These are phyloP conservation scores for Coleophoma crateriformis DNA, from an alignment of 2,329 filamentous ascomycete genomes.

Conservation along the genomic window DNA sequence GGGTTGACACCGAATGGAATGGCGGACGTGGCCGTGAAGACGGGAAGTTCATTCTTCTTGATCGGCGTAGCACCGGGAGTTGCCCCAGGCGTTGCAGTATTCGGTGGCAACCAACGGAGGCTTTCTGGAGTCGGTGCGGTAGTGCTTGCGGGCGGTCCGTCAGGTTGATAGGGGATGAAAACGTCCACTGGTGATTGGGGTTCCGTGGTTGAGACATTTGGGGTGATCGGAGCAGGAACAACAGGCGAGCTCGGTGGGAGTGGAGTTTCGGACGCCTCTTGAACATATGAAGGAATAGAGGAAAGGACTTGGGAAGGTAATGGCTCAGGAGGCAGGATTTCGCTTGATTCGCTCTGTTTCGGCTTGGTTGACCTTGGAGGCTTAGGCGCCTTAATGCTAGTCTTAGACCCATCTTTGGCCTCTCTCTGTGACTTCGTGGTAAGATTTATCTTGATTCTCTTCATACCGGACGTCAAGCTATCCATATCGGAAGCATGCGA, in stretches of 20 bases:
- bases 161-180: slow-evolving; percentile 50
- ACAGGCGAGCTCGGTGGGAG: slow-evolving; percentile 20
- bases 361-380: slow-evolving; percentile 1
- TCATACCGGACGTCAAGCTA: slow-evolving; percentile 51
- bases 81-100: slow-evolving; percentile 21
- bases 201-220: neutral
- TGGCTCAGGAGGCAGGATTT: neutral
- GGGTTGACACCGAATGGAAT: slow-evolving; percentile 23
- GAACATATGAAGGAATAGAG: slow-evolving; percentile 8
- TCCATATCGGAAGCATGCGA: slow-evolving; percentile 37
- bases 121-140: slow-evolving; percentile 30
- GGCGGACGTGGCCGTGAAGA: slow-evolving; percentile 23
- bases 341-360: neutral
- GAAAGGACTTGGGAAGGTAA: slow-evolving; percentile 7
- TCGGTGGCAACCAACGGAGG: slow-evolving; percentile 48
- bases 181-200: slow-evolving; percentile 26
- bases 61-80: slow-evolving; percentile 8
- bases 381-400: slow-evolving; percentile 1
- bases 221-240: neutral
- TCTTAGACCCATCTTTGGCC: slow-evolving; percentile 12
- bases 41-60: slow-evolving; percentile 21
- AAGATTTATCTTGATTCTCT: slow-evolving; percentile 57
- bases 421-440: slow-evolving; percentile 51
- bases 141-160: slow-evolving; percentile 39
- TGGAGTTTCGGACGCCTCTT: slow-evolving; percentile 13